phyloP scores from a whole-genome alignment of 1,139 yeast genomes.

The Blastobotrys serpentis region DNA sequence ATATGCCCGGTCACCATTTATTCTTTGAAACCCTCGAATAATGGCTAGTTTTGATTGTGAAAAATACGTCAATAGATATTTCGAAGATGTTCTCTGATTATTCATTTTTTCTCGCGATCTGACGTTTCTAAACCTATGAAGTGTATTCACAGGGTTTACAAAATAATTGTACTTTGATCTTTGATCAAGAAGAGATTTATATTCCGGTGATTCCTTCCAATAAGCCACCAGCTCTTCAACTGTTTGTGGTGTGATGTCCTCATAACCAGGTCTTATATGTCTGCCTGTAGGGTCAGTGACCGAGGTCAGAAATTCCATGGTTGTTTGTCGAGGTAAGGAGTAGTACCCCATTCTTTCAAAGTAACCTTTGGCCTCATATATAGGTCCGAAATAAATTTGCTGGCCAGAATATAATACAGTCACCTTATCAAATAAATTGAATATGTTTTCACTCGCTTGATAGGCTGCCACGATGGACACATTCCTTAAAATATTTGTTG shows the following conservation, averaged over 20 bases:
- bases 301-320: conserved; percentile 59
- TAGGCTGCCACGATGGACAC: conserved; percentile 57
- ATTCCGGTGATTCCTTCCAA: conserved; percentile 55
- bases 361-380: conserved; percentile 48
- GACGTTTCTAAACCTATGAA: conserved; percentile 33
- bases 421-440: conserved; percentile 59
- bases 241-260: conserved; percentile 51
- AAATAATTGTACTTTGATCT: conserved; percentile 43
- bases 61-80: conserved; percentile 38
- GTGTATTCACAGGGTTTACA: conserved; percentile 41
- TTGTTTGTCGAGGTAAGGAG: conserved; percentile 59
- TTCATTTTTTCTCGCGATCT: conserved; percentile 27
- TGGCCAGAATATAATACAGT: conserved; percentile 56
- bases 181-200: conserved; percentile 32
- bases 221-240: conserved; percentile 54
- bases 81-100: conserved; percentile 35
- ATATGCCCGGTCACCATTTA: conserved; percentile 53
- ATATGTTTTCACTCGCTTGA: conserved; percentile 64
- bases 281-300: conserved; percentile 56
- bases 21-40: conserved; percentile 54
- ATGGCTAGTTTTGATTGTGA: conserved; percentile 39
- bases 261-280: conserved; percentile 35
- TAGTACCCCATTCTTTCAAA: conserved; percentile 59
- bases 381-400: conserved; percentile 58
- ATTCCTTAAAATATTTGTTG: conserved; percentile 52